Percentiles rank a stretch among this genome's conserved stretches.
Conservation (phyloP, 768 basidiomycete species). For the Leucogyrophana mollusca region DNA sequence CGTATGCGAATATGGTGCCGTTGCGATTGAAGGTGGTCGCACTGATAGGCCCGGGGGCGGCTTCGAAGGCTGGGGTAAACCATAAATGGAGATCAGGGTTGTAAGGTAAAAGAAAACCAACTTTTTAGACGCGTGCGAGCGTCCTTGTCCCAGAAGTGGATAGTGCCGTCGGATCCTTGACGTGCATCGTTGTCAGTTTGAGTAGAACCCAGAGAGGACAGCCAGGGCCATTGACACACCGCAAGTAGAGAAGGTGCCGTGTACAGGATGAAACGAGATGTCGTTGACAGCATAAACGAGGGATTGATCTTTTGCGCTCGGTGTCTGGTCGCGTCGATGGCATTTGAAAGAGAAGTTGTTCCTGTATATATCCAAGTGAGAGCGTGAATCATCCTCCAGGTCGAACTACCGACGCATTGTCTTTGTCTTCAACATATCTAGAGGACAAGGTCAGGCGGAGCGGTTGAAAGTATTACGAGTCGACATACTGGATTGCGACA, state of each 20-base stretch:
- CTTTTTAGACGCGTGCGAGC: constrained; percentile 90
- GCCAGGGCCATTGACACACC: constrained; percentile 36
- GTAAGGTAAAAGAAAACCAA: too few relatives aligned
- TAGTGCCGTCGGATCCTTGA: constrained; percentile 77
- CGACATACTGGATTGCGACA: constrained; percentile 90
- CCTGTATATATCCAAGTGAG: constrained; percentile 27
- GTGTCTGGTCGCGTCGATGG: constrained; percentile 59
- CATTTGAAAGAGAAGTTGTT: constrained; percentile 91
- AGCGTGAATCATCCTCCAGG: not conserved
- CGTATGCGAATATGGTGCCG: constrained; percentile 88
- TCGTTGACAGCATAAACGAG: constrained; percentile 83
- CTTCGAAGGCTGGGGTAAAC: constrained; percentile 48
- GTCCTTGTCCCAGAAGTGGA: constrained; percentile 96
- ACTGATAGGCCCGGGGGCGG: constrained; percentile 72
- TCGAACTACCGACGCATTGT: constrained; percentile 49
- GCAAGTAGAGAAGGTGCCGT: constrained; percentile 84
- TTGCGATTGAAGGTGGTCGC: constrained; percentile 84
- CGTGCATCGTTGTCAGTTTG: not conserved
- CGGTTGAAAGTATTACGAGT: too few relatives aligned
- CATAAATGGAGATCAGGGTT: constrained; percentile 7
- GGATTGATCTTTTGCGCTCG: constrained; percentile 60
- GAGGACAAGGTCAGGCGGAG: constrained; percentile 1
- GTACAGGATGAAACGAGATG: constrained; percentile 81
- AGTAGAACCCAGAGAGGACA: not conserved
- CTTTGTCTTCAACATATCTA: constrained; percentile 87